Percentiles rank a stretch among this genome's conserved stretches.
These are phyloP conservation scores for Botrytis aclada DNA, from an alignment of 2,329 filamentous ascomycete species.

Conservation along the genomic window DNA sequence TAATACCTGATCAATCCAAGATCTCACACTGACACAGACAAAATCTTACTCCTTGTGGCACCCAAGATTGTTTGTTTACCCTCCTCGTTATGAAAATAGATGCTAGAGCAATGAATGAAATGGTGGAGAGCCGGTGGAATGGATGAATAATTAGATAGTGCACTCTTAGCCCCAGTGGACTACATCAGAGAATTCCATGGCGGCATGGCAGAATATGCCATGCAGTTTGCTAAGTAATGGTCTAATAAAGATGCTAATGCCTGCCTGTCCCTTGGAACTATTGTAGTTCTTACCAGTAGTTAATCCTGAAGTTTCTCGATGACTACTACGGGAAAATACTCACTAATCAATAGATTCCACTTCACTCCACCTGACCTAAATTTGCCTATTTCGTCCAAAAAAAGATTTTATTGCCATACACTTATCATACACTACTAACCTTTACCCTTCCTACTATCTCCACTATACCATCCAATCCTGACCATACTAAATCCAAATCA, in stretches of 20 bases:
- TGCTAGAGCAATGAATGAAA: background rate
- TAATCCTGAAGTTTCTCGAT: background rate
- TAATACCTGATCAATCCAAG: background rate
- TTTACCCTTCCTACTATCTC: background rate
- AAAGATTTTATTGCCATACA: background rate
- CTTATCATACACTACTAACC: background rate
- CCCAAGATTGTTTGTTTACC: conserved; percentile 2
- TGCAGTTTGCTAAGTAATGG: conserved; percentile 1
- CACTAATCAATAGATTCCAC: background rate
- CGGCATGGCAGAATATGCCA: conserved; percentile 1
- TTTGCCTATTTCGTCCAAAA: background rate
- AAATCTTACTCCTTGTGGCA: conserved; percentile 10
- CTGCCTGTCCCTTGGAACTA: background rate
- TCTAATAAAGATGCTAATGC: conserved; percentile 1
- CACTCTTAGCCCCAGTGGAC: background rate
- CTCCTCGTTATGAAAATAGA: background rate
- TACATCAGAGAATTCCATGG: background rate
- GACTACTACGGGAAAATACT: background rate
- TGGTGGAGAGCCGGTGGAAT: background rate
- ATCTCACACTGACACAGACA: background rate
- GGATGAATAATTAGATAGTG: background rate
- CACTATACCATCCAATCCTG: conserved; percentile 7
- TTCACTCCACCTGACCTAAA: conserved; percentile 10
- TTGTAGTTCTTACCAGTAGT: background rate
- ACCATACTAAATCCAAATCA: conserved; percentile 17